These are phyloP conservation scores for Fonsecaea pugnacius DNA, from an alignment of 2,329 filamentous ascomycete genomes.

Conservation along the genomic window DNA sequence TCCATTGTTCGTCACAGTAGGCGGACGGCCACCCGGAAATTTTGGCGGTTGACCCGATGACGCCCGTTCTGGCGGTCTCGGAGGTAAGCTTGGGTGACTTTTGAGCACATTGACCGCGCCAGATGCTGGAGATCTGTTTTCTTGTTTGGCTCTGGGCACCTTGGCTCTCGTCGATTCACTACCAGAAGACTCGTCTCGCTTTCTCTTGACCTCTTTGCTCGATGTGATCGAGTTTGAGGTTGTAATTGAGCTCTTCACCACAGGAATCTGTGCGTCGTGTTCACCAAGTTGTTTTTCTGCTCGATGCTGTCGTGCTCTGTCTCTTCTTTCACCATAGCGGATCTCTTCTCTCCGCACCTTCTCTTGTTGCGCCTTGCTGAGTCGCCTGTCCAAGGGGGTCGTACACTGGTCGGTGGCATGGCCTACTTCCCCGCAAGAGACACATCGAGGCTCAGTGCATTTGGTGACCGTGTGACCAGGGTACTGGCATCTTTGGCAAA, in stretches of 20 bases:
- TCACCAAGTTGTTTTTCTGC: slow-evolving; percentile 49
- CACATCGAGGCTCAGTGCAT: slow-evolving; percentile 50
- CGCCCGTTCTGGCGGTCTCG: slow-evolving; percentile 11
- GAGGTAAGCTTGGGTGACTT: neutral
- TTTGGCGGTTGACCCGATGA: slow-evolving; percentile 5
- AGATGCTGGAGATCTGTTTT: slow-evolving; percentile 5
- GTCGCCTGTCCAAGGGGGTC: slow-evolving; percentile 37
- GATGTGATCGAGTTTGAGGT: slow-evolving; percentile 1
- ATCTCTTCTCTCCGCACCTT: slow-evolving; percentile 46
- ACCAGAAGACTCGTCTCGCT: slow-evolving; percentile 30
- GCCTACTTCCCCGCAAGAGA: slow-evolving; percentile 51
- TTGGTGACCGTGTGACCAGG: slow-evolving; percentile 45
- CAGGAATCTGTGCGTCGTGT: slow-evolving; percentile 52
- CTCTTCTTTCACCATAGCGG: slow-evolving; percentile 42
- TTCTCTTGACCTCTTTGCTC: slow-evolving; percentile 30
- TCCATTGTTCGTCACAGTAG: slow-evolving; percentile 15
- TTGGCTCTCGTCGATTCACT: slow-evolving; percentile 21
- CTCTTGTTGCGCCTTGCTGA: slow-evolving; percentile 46
- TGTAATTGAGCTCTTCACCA: slow-evolving; percentile 35
- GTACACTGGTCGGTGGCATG: slow-evolving; percentile 46
- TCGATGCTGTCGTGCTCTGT: slow-evolving; percentile 45
- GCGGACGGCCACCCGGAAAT: neutral
- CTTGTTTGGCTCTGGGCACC: slow-evolving; percentile 17
- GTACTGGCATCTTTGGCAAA: slow-evolving; percentile 49
- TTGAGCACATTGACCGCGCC: neutral